These are phyloP conservation scores for Wickerhamomyces tratensis DNA, from an alignment of 805 yeast genomes.

Conservation along the genomic window DNA sequence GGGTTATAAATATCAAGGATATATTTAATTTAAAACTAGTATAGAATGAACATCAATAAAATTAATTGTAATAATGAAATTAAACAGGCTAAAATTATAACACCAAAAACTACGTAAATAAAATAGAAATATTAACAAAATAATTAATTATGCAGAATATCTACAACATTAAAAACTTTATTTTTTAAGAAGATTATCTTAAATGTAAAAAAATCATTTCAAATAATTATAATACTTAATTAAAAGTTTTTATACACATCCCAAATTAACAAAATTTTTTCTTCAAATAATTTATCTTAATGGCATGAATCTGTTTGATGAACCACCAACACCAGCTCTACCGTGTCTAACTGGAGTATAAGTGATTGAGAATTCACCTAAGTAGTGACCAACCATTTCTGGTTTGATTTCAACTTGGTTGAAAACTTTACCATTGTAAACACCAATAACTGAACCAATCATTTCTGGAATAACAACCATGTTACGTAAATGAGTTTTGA, in stretches of 20 bases:
- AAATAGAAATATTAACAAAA: no score
- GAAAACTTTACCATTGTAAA: slow-evolving; percentile 99
- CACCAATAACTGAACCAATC: slow-evolving; percentile 98
- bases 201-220: neutral
- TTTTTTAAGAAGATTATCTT: no score
- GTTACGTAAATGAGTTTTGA: slow-evolving; percentile 99
- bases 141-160: no score
- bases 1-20: no score
- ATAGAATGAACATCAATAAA: no score
- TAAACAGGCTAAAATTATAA: no score
- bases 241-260: slow-evolving; percentile 9
- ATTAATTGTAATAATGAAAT: no score
- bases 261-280: slow-evolving; percentile 6
- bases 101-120: no score
- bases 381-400: slow-evolving; percentile 99
- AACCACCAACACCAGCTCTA: slow-evolving; percentile 78
- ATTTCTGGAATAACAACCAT: slow-evolving; percentile 98
- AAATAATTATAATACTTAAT: neutral
- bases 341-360: slow-evolving; percentile 99
- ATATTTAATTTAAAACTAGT: no score
- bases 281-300: slow-evolving; percentile 31
- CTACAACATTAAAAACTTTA: no score
- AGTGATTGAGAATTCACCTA: slow-evolving; percentile 99
- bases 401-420: slow-evolving; percentile 98
- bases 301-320: slow-evolving; percentile 70